phyloP scores from a whole-genome alignment of 208 protist genomes.

The Acanthamoeba triangularis region DNA sequence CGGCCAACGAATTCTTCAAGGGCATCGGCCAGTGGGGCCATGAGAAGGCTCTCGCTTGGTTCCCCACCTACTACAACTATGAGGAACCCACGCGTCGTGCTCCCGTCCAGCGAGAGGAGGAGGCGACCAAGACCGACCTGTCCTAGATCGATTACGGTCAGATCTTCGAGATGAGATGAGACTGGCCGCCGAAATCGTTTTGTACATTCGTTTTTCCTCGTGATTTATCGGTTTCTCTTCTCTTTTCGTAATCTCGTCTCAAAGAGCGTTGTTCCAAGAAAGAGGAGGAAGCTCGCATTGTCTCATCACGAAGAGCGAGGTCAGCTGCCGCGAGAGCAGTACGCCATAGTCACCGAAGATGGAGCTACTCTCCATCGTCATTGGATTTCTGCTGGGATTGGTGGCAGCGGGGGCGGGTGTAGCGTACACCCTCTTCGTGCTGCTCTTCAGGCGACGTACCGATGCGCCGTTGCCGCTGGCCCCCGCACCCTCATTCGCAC shows the following conservation, averaged over 20 bases:
- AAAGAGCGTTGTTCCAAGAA: too few species aligned
- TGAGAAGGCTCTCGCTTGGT: conserved; percentile 1
- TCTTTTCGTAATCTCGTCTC: too few species aligned
- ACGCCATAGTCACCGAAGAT: not conserved
- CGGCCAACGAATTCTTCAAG: conserved; percentile 38
- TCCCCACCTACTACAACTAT: conserved; percentile 43
- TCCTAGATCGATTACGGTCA: not conserved
- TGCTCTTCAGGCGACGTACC: conserved; percentile 6
- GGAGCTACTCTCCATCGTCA: not conserved
- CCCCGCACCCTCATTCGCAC: not conserved
- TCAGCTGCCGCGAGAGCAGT: not conserved
- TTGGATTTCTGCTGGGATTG: conserved; percentile 4
- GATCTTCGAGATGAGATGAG: too few species aligned
- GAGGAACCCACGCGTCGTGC: not conserved
- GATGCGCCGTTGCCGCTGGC: conserved; percentile 29
- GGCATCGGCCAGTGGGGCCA: conserved; percentile 46
- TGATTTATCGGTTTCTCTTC: too few species aligned
- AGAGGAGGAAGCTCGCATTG: too few species aligned
- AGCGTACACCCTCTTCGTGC: conserved; percentile 33
- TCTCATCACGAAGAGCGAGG: not conserved
- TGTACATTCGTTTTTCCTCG: not conserved
- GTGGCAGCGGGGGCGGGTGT: not conserved
- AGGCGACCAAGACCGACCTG: not conserved
- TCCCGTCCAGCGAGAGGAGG: not conserved
- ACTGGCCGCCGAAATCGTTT: not conserved